A percentile compares a stretch with the other conserved stretches of the same genome.
phyloP scores from a whole-genome alignment of 805 yeast species.

The Zygotorulaspora sp. region DNA sequence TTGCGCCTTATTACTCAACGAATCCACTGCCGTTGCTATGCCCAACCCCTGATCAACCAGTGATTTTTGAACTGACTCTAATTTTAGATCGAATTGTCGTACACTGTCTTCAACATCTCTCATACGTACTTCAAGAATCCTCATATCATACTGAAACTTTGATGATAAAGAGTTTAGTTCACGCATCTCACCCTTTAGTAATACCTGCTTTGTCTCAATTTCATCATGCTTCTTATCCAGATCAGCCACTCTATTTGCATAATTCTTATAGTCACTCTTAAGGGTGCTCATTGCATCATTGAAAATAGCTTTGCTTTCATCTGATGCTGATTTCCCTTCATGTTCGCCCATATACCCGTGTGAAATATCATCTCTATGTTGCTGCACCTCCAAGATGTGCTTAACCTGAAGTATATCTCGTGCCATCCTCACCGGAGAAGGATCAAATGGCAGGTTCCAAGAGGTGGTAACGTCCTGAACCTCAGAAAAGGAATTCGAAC shows the following conservation, averaged over 20 bases:
- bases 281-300: constrained; percentile 11
- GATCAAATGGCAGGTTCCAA: constrained; percentile 33
- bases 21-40: constrained; percentile 14
- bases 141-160: constrained; percentile 59
- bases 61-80: constrained; percentile 18
- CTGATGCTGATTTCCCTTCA: constrained; percentile 5
- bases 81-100: constrained; percentile 38
- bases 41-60: constrained; percentile 18
- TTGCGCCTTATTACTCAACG: constrained; percentile 17
- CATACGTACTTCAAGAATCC: constrained; percentile 54
- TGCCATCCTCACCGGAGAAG: constrained; percentile 30
- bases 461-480: constrained; percentile 25
- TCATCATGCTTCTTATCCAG: constrained; percentile 21
- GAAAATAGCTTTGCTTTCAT: constrained; percentile 8
- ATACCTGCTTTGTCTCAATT: constrained; percentile 29
- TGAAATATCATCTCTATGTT: constrained; percentile 11
- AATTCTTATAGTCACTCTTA: constrained; percentile 16
- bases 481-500: constrained; percentile 26
- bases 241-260: constrained; percentile 17
- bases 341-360: constrained; percentile 4
- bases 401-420: constrained; percentile 26
- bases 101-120: constrained; percentile 64
- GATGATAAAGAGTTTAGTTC: constrained; percentile 56
- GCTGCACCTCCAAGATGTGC: constrained; percentile 12
- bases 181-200: constrained; percentile 38